Conservation (phyloP, 192 early-diverging fungal species). For the Podila verticillata region DNA sequence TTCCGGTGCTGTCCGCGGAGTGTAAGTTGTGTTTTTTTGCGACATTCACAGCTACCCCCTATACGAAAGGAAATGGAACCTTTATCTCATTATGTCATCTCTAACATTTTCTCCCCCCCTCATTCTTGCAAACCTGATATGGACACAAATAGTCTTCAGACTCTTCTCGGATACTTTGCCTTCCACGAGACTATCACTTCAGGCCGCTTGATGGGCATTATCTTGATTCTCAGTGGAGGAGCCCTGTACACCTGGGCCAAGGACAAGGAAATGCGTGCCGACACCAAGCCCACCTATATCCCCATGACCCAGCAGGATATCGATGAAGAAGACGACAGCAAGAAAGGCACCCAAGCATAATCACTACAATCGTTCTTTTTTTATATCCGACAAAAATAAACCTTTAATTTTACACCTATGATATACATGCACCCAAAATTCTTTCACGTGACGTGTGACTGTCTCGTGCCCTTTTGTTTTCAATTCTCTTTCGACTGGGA, state of each 20-base stretch:
- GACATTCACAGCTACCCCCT: too few relatives aligned
- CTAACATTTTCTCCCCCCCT: neutral
- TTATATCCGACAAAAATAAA: neutral
- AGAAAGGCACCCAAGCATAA: neutral
- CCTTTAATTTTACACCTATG: too few relatives aligned
- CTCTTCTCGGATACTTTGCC: conserved; percentile 42
- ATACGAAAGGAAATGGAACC: too few relatives aligned
- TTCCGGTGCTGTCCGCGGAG: conserved; percentile 68
- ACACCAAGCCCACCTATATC: conserved; percentile 41
- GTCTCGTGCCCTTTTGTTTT: too few relatives aligned
- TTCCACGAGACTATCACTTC: conserved; percentile 49
- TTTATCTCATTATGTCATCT: neutral
- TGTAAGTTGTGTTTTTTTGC: conserved; percentile 26
- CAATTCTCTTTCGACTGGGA: too few relatives aligned
- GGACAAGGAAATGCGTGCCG: conserved; percentile 46
- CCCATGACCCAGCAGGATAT: conserved; percentile 43
- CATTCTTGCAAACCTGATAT: neutral
- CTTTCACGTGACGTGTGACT: too few relatives aligned
- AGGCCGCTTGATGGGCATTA: conserved; percentile 52
- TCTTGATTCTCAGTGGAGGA: conserved; percentile 50
- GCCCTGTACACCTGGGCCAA: conserved; percentile 53
- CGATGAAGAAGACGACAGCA: conserved; percentile 10
- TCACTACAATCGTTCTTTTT: neutral
- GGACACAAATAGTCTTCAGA: conserved; percentile 38
- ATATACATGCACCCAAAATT: too few relatives aligned